These are phyloP conservation scores for Cordyceps militaris DNA, from an alignment of 2,329 filamentous ascomycete species.

Conservation along the genomic window DNA sequence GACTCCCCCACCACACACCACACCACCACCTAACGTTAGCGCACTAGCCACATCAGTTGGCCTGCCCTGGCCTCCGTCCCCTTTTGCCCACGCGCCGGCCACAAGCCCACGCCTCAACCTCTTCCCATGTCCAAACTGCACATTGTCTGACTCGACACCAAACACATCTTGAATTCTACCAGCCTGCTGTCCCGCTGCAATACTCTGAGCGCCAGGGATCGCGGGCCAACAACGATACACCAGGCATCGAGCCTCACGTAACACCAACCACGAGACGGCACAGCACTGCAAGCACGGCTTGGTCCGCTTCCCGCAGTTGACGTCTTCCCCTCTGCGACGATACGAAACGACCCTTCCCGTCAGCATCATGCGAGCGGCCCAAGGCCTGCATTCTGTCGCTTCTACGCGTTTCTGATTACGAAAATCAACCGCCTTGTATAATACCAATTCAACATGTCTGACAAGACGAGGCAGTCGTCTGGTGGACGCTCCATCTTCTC, in stretches of 20 bases:
- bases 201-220: background rate
- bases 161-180: background rate
- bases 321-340: constrained; percentile 4
- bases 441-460: constrained; percentile 47
- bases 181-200: background rate
- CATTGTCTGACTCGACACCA: constrained; percentile 1
- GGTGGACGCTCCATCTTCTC: constrained; percentile 76
- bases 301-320: background rate
- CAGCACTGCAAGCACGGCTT: background rate
- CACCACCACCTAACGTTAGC: background rate
- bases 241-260: background rate
- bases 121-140: background rate
- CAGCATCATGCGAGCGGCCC: constrained; percentile 35
- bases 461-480: constrained; percentile 77
- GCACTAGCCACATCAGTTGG: constrained; percentile 11
- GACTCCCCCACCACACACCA: background rate
- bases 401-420: constrained; percentile 24
- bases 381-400: constrained; percentile 28
- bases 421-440: background rate
- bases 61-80: background rate
- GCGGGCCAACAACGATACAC: background rate
- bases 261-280: background rate
- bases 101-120: background rate
- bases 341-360: constrained; percentile 10
- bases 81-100: constrained; percentile 7